phyloP scores from a whole-genome alignment of 2,329 filamentous ascomycete species.

The Blastomyces emzantsi region DNA sequence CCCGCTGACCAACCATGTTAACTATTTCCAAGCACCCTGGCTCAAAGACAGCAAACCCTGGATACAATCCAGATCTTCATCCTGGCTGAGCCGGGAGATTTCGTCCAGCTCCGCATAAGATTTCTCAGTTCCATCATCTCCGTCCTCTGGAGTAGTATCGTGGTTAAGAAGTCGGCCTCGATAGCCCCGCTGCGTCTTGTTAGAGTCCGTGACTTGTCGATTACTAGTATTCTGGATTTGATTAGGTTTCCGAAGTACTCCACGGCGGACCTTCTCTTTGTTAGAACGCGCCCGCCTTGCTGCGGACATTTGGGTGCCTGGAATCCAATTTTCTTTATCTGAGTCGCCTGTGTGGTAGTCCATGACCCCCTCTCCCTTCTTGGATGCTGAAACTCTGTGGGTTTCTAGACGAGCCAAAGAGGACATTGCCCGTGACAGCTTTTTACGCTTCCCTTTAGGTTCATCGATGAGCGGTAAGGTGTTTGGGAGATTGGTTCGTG shows the following conservation, averaged over 20 bases:
- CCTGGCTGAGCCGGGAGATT: constrained; percentile 64
- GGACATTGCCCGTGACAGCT: constrained; percentile 52
- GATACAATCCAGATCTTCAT: constrained; percentile 76
- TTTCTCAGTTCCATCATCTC: constrained; percentile 25
- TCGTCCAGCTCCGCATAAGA: constrained; percentile 41
- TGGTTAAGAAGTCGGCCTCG: constrained; percentile 17
- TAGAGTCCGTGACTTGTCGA: constrained; percentile 14
- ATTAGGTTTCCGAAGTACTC: constrained; percentile 40
- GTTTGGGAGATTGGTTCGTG: constrained; percentile 39
- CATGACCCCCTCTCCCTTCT: neutral
- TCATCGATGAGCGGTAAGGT: constrained; percentile 42
- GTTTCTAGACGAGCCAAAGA: constrained; percentile 55
- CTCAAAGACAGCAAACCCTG: constrained; percentile 82
- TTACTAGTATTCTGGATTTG: constrained; percentile 16
- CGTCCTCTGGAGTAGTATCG: constrained; percentile 23
- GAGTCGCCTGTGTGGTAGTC: constrained; percentile 57
- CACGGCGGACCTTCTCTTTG: constrained; percentile 21
- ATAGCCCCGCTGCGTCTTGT: constrained; percentile 24
- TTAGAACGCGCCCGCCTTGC: constrained; percentile 29
- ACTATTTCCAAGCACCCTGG: constrained; percentile 76
- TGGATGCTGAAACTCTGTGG: constrained; percentile 25
- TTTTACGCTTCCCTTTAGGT: constrained; percentile 49
- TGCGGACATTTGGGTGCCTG: constrained; percentile 36
- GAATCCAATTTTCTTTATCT: constrained; percentile 88
- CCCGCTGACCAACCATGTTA: neutral